These are phyloP conservation scores for Suillus plorans DNA, from an alignment of 768 basidiomycete genomes.

Conservation along the genomic window DNA sequence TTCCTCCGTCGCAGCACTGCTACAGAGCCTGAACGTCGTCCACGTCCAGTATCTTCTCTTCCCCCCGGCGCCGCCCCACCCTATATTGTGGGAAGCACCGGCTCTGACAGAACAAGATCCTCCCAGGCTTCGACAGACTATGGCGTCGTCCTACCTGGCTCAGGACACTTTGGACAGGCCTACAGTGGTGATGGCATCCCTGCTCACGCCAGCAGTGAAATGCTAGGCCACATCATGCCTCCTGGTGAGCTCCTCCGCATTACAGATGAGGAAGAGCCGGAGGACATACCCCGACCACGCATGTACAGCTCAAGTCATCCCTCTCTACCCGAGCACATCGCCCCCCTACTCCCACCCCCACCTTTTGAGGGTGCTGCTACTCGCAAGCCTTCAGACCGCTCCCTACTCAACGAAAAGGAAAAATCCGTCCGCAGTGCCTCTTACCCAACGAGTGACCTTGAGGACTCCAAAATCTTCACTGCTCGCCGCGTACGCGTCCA, in stretches of 20 bases:
- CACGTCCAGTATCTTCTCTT: slow-evolving; percentile 25
- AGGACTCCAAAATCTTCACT: slow-evolving; percentile 33
- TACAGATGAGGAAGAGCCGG: slow-evolving; percentile 31
- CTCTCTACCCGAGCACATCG: slow-evolving; percentile 25
- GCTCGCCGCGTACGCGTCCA: slow-evolving; percentile 41
- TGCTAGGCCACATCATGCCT: slow-evolving; percentile 35
- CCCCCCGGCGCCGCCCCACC: slow-evolving; percentile 35
- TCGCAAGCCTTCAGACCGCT: slow-evolving; percentile 18
- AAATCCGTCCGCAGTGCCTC: slow-evolving; percentile 32
- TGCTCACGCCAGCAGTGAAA: slow-evolving; percentile 31
- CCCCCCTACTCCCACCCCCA: slow-evolving; percentile 40
- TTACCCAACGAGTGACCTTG: slow-evolving; percentile 32
- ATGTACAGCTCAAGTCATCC: slow-evolving; percentile 29
- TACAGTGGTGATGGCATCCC: slow-evolving; percentile 25
- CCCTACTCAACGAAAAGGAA: slow-evolving; percentile 31
- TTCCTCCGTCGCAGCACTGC: slow-evolving; percentile 48
- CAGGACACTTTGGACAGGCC: slow-evolving; percentile 33
- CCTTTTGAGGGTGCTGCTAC: slow-evolving; percentile 33
- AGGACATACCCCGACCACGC: slow-evolving; percentile 22
- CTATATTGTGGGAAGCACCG: slow-evolving; percentile 37
- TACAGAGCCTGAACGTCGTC: slow-evolving; percentile 16
- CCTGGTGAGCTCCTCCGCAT: slow-evolving; percentile 36
- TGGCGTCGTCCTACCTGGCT: slow-evolving; percentile 30
- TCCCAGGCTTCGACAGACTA: slow-evolving; percentile 40
- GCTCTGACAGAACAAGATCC: slow-evolving; percentile 38